Base-by-base conservation (phyloP, 2,329 filamentous ascomycete species). In the Nemania sp. region DNA sequence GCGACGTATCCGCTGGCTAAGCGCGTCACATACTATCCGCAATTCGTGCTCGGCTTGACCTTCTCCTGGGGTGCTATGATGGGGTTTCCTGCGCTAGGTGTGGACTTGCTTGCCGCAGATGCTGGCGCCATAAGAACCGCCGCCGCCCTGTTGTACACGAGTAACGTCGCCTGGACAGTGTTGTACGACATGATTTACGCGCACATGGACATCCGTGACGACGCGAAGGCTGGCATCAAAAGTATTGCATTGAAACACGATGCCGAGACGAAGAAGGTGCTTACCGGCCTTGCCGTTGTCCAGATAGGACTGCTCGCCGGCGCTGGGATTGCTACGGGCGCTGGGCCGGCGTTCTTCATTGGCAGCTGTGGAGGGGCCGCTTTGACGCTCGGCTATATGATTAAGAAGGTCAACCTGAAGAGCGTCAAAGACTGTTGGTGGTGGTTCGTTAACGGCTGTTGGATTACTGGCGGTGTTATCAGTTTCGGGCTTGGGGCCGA, bases 101-200 rank as follows among this genome's bases (percentile, higher is more conserved):
- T 96, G 41, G 92, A 94, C 71, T 78, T 96, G n/a, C 79, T 95
- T 13, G 81, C 87, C 5, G 87, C 91, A 71, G 81, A 81, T 24
- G 79, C 87, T 0, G 91, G 92, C 6, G 57, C 59, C 8, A 18
- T 68, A 8, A 64, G 68, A 2, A 83, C 85, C 3, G 89, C 91
- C 1, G 92, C 92, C 0, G 88, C 85, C 2, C 88, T 87, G 65
- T 82, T 97, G 56, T 97, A 97, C 77, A 82, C 87, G 11, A 93
- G 91, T 51, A 96, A 94, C 73, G 85, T 96, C 26, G 89, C 92
- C 2, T 97, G 94, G 94, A 97, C 93, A 0, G 86, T 97, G 27
- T 81, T 97, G 45, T 97, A 97, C 79, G 93, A 97, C 78, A 97
- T 96, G 89, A 93, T 97, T 35, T 97, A 97, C 79, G 93, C 93